Conservation (phyloP, 805 yeast genomes). For the Cyberlindnera veronae region DNA sequence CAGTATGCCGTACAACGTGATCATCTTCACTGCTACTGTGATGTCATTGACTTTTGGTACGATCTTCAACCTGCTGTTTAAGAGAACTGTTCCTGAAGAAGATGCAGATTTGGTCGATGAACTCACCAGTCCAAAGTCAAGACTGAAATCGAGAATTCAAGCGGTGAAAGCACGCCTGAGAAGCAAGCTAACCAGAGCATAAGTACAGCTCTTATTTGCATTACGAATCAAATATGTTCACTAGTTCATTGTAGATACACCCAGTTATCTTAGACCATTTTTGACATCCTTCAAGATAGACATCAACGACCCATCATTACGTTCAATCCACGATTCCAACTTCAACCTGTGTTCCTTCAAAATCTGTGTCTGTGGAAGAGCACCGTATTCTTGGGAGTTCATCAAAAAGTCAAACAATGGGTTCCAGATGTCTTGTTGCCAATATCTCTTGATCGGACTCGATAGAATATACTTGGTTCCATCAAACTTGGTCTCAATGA, state of each 20-base stretch:
- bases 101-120: slow-evolving; percentile 36
- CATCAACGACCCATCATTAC: slow-evolving; percentile 24
- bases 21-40: slow-evolving; percentile 87
- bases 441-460: slow-evolving; percentile 59
- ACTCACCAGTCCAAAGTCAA: slow-evolving; percentile 18
- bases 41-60: slow-evolving; percentile 92
- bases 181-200: background rate
- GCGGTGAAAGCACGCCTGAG: slow-evolving; percentile 1
- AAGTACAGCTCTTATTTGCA: too few relatives aligned
- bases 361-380: slow-evolving; percentile 40
- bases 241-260: background rate
- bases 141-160: slow-evolving; percentile 2
- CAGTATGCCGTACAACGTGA: slow-evolving; percentile 97
- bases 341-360: slow-evolving; percentile 33
- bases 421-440: slow-evolving; percentile 73
- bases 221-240: background rate
- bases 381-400: slow-evolving; percentile 45
- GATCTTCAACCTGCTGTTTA: slow-evolving; percentile 70
- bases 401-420: slow-evolving; percentile 60
- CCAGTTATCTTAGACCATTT: slow-evolving; percentile 22
- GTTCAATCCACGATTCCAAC: slow-evolving; percentile 41
- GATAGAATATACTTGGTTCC: slow-evolving; percentile 35
- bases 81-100: slow-evolving; percentile 70
- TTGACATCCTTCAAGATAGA: slow-evolving; percentile 36
- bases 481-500: slow-evolving; percentile 43